Conservation (phyloP, 495 filamentous ascomycete genomes). For the Trichoderma erinaceum region DNA sequence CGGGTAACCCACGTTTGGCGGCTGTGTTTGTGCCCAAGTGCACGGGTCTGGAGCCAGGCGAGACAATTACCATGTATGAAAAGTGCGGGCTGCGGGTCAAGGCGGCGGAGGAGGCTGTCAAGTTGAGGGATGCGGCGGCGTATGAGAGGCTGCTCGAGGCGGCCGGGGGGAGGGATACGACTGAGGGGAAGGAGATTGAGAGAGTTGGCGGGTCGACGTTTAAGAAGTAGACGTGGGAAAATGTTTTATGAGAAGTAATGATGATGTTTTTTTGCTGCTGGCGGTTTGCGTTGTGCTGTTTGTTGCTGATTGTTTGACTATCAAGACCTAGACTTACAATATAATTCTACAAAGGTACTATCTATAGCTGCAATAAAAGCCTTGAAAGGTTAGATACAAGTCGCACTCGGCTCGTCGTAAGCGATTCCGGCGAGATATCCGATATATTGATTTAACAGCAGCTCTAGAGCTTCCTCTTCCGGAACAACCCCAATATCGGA, state of each 20-base stretch:
- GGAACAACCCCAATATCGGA: too few relatives aligned
- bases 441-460: too few relatives aligned
- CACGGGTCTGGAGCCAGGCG: slow-evolving; percentile 47
- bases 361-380: too few relatives aligned
- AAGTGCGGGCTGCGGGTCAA: slow-evolving; percentile 88
- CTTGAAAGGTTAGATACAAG: too few relatives aligned
- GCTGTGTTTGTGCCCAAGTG: slow-evolving; percentile 84
- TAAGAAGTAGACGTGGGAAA: slow-evolving; percentile 31
- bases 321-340: too few relatives aligned
- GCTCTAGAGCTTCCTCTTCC: too few relatives aligned
- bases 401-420: too few relatives aligned
- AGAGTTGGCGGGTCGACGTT: slow-evolving; percentile 36
- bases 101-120: slow-evolving; percentile 87
- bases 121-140: slow-evolving; percentile 66
- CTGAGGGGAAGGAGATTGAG: slow-evolving; percentile 44
- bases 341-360: too few relatives aligned
- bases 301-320: too few relatives aligned
- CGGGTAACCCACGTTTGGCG: slow-evolving; percentile 85
- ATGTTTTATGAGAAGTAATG: neutral
- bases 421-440: too few relatives aligned
- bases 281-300: too few relatives aligned
- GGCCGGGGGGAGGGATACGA: slow-evolving; percentile 37
- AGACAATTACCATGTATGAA: slow-evolving; percentile 86
- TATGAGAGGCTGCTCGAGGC: slow-evolving; percentile 42
- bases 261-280: neutral